These are phyloP conservation scores for Coleophoma crateriformis DNA, from an alignment of 2,329 filamentous ascomycete genomes.

Conservation along the genomic window DNA sequence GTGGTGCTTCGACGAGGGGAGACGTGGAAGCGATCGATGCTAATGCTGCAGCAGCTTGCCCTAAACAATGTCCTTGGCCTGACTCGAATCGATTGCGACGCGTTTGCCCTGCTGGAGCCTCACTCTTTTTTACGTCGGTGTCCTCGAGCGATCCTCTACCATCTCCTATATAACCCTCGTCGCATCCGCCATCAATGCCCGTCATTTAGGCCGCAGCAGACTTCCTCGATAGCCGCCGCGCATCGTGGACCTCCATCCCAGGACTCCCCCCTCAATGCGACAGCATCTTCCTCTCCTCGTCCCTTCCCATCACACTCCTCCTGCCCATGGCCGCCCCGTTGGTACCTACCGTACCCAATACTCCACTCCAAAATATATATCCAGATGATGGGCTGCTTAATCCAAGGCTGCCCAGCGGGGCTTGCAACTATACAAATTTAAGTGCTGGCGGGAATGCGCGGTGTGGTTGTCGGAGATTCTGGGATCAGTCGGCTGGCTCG, in stretches of 20 bases:
- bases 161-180: conserved; percentile 5
- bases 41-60: conserved; percentile 1
- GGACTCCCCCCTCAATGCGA: conserved; percentile 16
- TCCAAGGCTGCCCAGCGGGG: conserved; percentile 35
- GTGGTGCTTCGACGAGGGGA: not conserved
- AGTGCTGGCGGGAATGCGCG: conserved; percentile 32
- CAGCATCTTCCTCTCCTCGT: conserved; percentile 8
- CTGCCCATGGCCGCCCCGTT: conserved; percentile 23
- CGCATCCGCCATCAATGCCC: conserved; percentile 2
- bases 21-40: not conserved
- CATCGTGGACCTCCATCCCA: conserved; percentile 4
- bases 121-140: not conserved
- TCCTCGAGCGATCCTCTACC: conserved; percentile 5
- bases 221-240: conserved; percentile 13
- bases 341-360: conserved; percentile 16
- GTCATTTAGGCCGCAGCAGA: conserved; percentile 1
- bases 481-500: conserved; percentile 30
- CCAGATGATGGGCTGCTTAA: conserved; percentile 11
- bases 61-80: conserved; percentile 10
- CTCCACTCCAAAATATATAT: conserved; percentile 21
- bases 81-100: conserved; percentile 14
- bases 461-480: conserved; percentile 50
- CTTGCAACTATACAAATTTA: conserved; percentile 45
- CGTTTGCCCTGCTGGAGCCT: conserved; percentile 8
- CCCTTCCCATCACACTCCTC: conserved; percentile 1